These are phyloP conservation scores for Bipolaris sorokiniana DNA, from an alignment of 2,329 filamentous ascomycete genomes.

Conservation along the genomic window DNA sequence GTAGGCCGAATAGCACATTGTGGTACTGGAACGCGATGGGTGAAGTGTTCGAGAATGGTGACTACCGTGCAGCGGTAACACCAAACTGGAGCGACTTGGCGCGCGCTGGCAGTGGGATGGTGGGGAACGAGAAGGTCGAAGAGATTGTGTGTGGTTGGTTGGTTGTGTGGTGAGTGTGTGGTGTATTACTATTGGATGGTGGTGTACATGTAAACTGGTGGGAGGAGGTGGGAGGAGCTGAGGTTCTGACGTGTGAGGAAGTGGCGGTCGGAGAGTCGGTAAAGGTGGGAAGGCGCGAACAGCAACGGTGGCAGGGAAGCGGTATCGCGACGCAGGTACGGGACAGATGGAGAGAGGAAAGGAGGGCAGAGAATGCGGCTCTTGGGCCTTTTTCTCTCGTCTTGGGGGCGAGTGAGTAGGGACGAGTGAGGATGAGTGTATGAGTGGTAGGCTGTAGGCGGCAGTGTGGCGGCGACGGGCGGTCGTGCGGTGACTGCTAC, in stretches of 20 bases:
- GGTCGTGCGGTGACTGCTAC: constrained; percentile 35
- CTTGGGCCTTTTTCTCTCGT: constrained; percentile 22
- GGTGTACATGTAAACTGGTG: constrained; percentile 27
- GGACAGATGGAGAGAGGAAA: constrained; percentile 11
- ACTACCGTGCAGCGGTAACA: constrained; percentile 33
- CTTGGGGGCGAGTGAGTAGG: constrained; percentile 16
- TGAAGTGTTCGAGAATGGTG: constrained; percentile 38
- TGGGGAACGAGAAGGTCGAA: background rate
- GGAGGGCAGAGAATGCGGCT: constrained; percentile 8
- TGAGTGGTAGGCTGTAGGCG: constrained; percentile 26
- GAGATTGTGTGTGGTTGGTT: constrained; percentile 16
- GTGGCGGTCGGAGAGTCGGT: constrained; percentile 36
- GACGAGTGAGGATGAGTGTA: constrained; percentile 26
- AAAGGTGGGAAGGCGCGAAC: constrained; percentile 24
- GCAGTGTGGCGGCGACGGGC: constrained; percentile 35
- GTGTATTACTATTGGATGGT: constrained; percentile 37
- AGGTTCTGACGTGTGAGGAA: constrained; percentile 36
- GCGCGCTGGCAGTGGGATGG: constrained; percentile 7
- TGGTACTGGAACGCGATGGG: constrained; percentile 37
- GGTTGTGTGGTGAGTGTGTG: constrained; percentile 11
- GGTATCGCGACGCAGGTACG: constrained; percentile 21
- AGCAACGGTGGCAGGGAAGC: background rate
- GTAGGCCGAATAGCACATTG: constrained; percentile 45
- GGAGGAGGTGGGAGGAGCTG: constrained; percentile 23
- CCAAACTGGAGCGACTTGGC: constrained; percentile 36